A percentile compares a stretch with the other conserved stretches of the same genome.
Conservation (phyloP, 2,329 filamentous ascomycete species). For the Lojkania enalia region DNA sequence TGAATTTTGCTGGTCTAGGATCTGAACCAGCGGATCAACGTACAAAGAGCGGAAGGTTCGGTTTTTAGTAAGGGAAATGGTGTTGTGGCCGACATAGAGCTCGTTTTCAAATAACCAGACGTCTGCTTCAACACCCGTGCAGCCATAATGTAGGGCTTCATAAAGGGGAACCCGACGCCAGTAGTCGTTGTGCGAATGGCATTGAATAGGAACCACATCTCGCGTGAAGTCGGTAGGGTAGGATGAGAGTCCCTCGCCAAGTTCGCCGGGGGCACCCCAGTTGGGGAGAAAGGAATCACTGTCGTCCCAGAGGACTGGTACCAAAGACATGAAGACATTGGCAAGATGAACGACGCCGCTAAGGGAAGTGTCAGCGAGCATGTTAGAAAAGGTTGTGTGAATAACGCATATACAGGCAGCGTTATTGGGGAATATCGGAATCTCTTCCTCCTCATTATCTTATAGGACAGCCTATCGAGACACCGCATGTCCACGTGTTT, state of each 20-base stretch:
- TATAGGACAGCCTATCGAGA: too few relatives aligned
- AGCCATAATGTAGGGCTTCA: constrained; percentile 59
- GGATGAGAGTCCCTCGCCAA: constrained; percentile 35
- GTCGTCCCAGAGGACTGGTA: constrained; percentile 44
- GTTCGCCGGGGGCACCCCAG: constrained; percentile 48
- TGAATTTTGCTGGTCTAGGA: constrained; percentile 56
- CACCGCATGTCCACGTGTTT: constrained; percentile 1
- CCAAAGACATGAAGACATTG: constrained; percentile 44
- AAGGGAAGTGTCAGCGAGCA: constrained; percentile 6
- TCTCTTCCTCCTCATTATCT: too few relatives aligned
- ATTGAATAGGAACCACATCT: constrained; percentile 54
- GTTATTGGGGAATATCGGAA: too few relatives aligned
- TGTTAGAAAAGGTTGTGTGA: constrained; percentile 15
- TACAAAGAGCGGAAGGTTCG: constrained; percentile 58
- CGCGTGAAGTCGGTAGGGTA: constrained; percentile 54
- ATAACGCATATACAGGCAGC: too few relatives aligned
- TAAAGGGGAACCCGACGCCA: constrained; percentile 59
- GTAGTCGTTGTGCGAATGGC: constrained; percentile 64
- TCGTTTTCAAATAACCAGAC: constrained; percentile 59
- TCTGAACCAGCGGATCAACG: constrained; percentile 54
- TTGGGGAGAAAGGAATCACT: constrained; percentile 38
- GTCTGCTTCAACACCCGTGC: constrained; percentile 60
- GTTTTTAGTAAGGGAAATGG: constrained; percentile 49
- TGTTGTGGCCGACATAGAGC: constrained; percentile 60
- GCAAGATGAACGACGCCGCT: constrained; percentile 50